Evolutionary conservation across 2,329 filamentous ascomycete species (phyloP).

Genomic region (Aspergillus calidoustus): DNA sequence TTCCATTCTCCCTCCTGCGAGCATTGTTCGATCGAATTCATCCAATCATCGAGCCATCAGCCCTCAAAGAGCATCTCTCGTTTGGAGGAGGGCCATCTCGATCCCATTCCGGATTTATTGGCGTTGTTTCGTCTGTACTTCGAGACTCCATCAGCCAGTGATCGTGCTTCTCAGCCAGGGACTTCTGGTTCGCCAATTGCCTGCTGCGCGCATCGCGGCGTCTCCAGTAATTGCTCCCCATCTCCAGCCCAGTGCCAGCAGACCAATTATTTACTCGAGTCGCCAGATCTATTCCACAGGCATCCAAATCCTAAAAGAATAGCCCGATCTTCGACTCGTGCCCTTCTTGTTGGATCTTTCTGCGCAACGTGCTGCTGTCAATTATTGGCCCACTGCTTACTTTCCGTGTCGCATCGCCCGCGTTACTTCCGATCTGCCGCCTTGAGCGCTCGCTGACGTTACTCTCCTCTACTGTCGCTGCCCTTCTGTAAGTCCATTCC

Average conservation of each 20-base stretch:
- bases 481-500: slow-evolving; percentile 23
- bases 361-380: slow-evolving; percentile 37
- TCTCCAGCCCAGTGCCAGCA: slow-evolving; percentile 21
- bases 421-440: slow-evolving; percentile 26
- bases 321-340: slow-evolving; percentile 22
- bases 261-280: slow-evolving; percentile 19
- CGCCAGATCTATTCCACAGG: slow-evolving; percentile 24
- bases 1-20: slow-evolving; percentile 14
- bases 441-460: slow-evolving; percentile 34
- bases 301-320: slow-evolving; percentile 22
- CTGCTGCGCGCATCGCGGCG: slow-evolving; percentile 32
- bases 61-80: slow-evolving; percentile 3
- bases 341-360: slow-evolving; percentile 19
- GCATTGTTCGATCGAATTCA: slow-evolving; percentile 15
- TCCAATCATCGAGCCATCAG: slow-evolving; percentile 15
- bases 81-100: slow-evolving; percentile 13
- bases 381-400: slow-evolving; percentile 36
- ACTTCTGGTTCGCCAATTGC: slow-evolving; percentile 48
- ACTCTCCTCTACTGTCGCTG: slow-evolving; percentile 24
- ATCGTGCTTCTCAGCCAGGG: slow-evolving; percentile 29
- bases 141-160: slow-evolving; percentile 27
- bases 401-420: slow-evolving; percentile 36
- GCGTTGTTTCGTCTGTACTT: slow-evolving; percentile 22
- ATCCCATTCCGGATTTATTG: slow-evolving; percentile 21
- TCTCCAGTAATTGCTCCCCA: slow-evolving; percentile 32